Conservation (phyloP, 108 stramenopile species). For the Nitzschia sp. region DNA sequence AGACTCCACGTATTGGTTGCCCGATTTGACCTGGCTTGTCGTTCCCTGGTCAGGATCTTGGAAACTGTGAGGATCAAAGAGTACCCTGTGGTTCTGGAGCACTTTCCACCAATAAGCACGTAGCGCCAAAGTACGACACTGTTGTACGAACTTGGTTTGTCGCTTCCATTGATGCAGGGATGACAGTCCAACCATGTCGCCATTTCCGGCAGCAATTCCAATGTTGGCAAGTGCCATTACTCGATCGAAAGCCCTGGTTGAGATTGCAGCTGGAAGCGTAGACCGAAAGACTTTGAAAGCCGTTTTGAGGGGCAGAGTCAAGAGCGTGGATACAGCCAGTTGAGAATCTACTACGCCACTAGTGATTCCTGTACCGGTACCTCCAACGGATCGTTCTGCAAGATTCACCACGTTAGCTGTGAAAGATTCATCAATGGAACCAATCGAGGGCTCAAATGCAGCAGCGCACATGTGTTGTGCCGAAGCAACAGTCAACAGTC, state of each 20-base stretch:
- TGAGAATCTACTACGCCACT: slow-evolving; percentile 67
- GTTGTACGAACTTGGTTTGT: slow-evolving; percentile 64
- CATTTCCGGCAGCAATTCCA: slow-evolving; percentile 55
- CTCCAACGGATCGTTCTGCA: slow-evolving; percentile 74
- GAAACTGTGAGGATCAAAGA: slow-evolving; percentile 68
- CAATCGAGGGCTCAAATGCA: slow-evolving; percentile 3
- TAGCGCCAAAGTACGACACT: slow-evolving; percentile 56
- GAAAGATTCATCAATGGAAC: neutral
- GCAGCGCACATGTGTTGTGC: slow-evolving; percentile 22
- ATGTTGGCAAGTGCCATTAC: slow-evolving; percentile 64
- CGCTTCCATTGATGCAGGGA: slow-evolving; percentile 54
- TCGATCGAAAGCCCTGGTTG: slow-evolving; percentile 64
- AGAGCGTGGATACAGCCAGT: slow-evolving; percentile 62
- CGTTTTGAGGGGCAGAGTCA: slow-evolving; percentile 59
- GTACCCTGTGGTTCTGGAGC: slow-evolving; percentile 45
- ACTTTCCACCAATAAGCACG: slow-evolving; percentile 73
- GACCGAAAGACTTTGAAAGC: slow-evolving; percentile 79
- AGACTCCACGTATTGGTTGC: slow-evolving; percentile 24
- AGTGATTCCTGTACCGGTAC: slow-evolving; percentile 69
- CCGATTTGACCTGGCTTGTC: slow-evolving; percentile 9
- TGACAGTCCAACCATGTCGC: slow-evolving; percentile 21
- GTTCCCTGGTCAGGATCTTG: slow-evolving; percentile 2
- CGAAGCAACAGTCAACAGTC: slow-evolving; percentile 45
- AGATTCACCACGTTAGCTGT: slow-evolving; percentile 28
- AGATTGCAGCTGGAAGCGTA: slow-evolving; percentile 77